Evolutionary conservation across 164 flowering plant genomes (phyloP), one percentile per base, ranked within the genome.

Genomic region (Brasenia schreberi): DNA sequence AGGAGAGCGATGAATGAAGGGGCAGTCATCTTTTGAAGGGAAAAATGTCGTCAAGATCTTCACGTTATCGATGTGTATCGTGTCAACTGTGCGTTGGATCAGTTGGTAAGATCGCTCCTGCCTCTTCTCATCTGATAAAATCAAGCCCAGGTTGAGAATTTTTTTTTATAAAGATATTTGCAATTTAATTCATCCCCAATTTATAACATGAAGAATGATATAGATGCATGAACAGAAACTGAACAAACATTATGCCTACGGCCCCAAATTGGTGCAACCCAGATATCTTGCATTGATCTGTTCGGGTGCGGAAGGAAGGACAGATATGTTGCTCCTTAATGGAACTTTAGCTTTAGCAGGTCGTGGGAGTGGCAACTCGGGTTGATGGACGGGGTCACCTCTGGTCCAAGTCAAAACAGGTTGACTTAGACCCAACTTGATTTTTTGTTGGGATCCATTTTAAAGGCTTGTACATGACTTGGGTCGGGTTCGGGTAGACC

Each of bases 1-100:
- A 23, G 82, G 65, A 59, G 72, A 65, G 60, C 79, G 66, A 61
- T 76, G 68, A 71, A 76, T 81, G 7, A 89, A 68, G 44, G 87
- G 94, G 59, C 79, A 76, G 69, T 81, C 85, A 77, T 81, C 75
- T 64, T 76, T 77, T 19, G 71, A 62, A 56, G 85, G 66, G 72
- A 89, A 76, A 16, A 88, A 74, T 42, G 72, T 64, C 1, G 23
- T 53, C 62, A 92, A 83, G n/a, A 81, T 79, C 71, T 82, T 83
- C 75, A 84, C 90, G 74, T 89, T 92, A 71, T 86, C 87, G 0
- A 5, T 19, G 18, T 82, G 76, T 60, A 63, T 43, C 71, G 79
- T 78, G 65, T 78, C 64, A 43, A 78, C 80, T 59, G 82, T 66
- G 67, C 73, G 64, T 45, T 42, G 23, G 64, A 92, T 84, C 70